phyloP scores from a whole-genome alignment of 441 rosid species.

The Pelargonium citronellum region DNA sequence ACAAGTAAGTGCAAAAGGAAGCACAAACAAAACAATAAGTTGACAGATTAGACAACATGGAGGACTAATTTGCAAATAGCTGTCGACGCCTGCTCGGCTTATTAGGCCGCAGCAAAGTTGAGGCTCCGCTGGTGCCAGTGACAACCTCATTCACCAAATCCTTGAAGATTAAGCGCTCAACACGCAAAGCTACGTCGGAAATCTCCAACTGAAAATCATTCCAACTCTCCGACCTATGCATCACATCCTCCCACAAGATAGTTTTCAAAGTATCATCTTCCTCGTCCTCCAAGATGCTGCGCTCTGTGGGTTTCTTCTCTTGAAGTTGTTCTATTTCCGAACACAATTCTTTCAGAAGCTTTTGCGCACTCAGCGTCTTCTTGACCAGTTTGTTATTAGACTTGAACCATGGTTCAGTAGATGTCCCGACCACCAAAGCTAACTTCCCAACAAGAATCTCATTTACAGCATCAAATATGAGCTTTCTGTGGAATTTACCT shows the following conservation, averaged over 20 bases:
- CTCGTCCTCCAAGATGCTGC: conserved; percentile 23
- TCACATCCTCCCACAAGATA: conserved; percentile 55
- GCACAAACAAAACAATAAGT: conserved; percentile 1
- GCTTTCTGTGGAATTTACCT: conserved; percentile 56
- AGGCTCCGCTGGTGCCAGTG: conserved; percentile 38
- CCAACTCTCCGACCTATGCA: conserved; percentile 50
- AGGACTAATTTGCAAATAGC: conserved; percentile 43
- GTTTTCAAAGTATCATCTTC: conserved; percentile 56
- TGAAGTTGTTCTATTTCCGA: conserved; percentile 57
- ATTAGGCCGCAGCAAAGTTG: conserved; percentile 21
- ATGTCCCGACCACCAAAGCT: conserved; percentile 27
- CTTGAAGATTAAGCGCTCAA: conserved; percentile 74
- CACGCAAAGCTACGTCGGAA: conserved; percentile 48
- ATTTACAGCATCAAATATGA: conserved; percentile 74
- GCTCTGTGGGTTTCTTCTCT: conserved; percentile 32
- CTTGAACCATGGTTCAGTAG: conserved; percentile 44
- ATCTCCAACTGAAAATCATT: conserved; percentile 39
- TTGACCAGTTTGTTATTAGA: conserved; percentile 34
- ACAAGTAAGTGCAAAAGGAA: neutral
- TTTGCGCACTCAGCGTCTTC: conserved; percentile 63
- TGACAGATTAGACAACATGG: neutral
- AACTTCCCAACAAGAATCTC: conserved; percentile 60
- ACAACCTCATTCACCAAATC: conserved; percentile 74
- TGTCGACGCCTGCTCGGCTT: conserved; percentile 45
- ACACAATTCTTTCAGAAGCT: conserved; percentile 72